phyloP scores from a whole-genome alignment of 331 rosid genomes.

The Saraca asoca region DNA sequence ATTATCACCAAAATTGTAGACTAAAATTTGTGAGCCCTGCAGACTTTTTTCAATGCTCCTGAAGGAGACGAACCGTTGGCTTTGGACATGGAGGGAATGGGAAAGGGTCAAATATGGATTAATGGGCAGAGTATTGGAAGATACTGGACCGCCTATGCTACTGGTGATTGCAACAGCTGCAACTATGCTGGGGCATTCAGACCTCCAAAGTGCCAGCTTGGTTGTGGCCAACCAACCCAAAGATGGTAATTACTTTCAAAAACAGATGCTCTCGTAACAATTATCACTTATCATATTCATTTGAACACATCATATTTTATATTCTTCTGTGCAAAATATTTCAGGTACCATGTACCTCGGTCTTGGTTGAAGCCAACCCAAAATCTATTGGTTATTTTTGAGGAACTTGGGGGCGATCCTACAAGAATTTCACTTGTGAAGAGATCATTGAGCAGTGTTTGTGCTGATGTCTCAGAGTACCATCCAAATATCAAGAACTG shows the following conservation, averaged over 20 bases:
- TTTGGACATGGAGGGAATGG: slow-evolving; percentile 88
- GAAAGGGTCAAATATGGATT: slow-evolving; percentile 92
- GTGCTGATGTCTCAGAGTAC: slow-evolving; percentile 56
- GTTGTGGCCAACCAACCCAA: slow-evolving; percentile 91
- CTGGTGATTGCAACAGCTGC: slow-evolving; percentile 72
- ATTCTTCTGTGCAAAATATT: slow-evolving; percentile 22
- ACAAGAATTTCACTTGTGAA: slow-evolving; percentile 50
- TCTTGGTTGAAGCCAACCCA: slow-evolving; percentile 67
- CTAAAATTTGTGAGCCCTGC: neutral
- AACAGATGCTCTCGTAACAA: slow-evolving; percentile 3
- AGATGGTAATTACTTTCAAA: slow-evolving; percentile 59
- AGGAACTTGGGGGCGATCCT: slow-evolving; percentile 67
- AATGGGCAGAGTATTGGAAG: slow-evolving; percentile 85
- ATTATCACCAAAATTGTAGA: too few relatives aligned
- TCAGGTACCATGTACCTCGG: slow-evolving; percentile 74
- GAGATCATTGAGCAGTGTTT: slow-evolving; percentile 54
- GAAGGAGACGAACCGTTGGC: slow-evolving; percentile 80
- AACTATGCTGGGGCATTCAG: slow-evolving; percentile 68
- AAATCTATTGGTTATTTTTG: slow-evolving; percentile 60
- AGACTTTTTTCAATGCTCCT: slow-evolving; percentile 82
- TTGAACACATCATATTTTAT: neutral
- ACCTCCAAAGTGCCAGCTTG: slow-evolving; percentile 68
- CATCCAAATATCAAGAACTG: slow-evolving; percentile 46
- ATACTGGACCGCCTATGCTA: slow-evolving; percentile 83
- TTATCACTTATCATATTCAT: slow-evolving; percentile 6